Base-by-base conservation (phyloP, 1,139 yeast genomes). In the Saccharomyces pastorianus region DNA sequence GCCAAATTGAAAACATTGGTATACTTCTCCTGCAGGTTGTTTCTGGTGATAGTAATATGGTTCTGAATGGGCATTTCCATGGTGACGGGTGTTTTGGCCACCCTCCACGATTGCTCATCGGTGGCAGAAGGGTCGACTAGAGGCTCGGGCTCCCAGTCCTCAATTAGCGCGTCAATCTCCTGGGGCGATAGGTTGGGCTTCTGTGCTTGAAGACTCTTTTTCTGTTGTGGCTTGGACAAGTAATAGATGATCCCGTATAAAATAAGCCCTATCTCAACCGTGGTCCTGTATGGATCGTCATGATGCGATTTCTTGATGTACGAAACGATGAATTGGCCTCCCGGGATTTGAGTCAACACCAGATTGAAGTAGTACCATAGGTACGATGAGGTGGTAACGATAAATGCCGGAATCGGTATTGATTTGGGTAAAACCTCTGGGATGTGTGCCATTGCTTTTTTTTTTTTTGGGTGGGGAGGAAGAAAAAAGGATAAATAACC, bases 91-190 rank as follows among this genome's bases (percentile, higher is more conserved):
- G 84, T 75, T 8, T 82, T 71, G 14, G 78, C 76, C 53, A 86
- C 66, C 59, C 82, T 81, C 87, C 91, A 82, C 25, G 42, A 47
- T 25, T 59, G 61, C 58, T 71, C 66, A 64, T 85, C 93, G 41
- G 73, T 71, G 3, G 74, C 76, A 26, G 72, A 65, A 14, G 81
- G 77, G 38, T 78, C 77, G 6, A 86, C 89, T 51, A 93, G 71
- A 1, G 96, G 88, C 64, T 82, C 93, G 0, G 99, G 98, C 55
- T 79, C 79, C 99, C 99, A 93, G 58, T 91, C 98, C 26, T 81
- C 85, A 54, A 88, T 82, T 58, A 93, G 78, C 55, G 87, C 95
- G 63, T 91, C 95, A 44, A 89, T 78, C 67, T 93, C 99, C 52
- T 73, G 74, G 47, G 77, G 75, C 7, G 83, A 75, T 57, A 93